Evolutionary conservation across 2,329 filamentous ascomycete species (phyloP).

Genomic region (Fusarium hainanense): DNA sequence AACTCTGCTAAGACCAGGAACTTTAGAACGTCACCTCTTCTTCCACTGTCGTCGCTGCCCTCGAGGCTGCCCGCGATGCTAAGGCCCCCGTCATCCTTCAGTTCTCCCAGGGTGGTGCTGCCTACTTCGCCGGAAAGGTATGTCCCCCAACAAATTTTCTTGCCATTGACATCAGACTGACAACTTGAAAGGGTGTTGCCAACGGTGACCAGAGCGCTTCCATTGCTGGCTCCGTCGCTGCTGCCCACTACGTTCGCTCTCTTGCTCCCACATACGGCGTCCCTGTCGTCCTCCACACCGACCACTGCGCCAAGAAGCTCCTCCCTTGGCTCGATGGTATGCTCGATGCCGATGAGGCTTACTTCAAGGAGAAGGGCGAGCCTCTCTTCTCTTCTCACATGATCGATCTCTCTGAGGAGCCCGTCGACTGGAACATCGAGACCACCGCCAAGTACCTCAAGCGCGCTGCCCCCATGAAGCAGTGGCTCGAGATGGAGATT

Average conservation of each 20-base stretch:
- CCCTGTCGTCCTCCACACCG: constrained; percentile 93
- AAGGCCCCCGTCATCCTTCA: constrained; percentile 95
- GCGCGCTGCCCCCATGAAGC: constrained; percentile 95
- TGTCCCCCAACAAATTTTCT: constrained; percentile 17
- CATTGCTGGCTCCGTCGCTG: constrained; percentile 87
- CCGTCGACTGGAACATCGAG: constrained; percentile 88
- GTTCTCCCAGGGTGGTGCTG: constrained; percentile 91
- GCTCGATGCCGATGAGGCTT: constrained; percentile 91
- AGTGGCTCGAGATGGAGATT: constrained; percentile 97
- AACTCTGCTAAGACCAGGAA: constrained; percentile 1
- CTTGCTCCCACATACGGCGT: constrained; percentile 89
- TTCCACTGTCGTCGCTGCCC: constrained; percentile 78
- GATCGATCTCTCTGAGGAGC: constrained; percentile 96
- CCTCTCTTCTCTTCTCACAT: constrained; percentile 98
- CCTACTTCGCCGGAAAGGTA: constrained; percentile 91
- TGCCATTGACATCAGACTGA: constrained; percentile 23
- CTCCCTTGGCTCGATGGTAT: constrained; percentile 97
- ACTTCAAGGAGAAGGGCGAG: constrained; percentile 93
- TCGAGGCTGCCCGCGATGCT: constrained; percentile 93
- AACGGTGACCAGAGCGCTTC: constrained; percentile 87
- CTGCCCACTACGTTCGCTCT: constrained; percentile 91
- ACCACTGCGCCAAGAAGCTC: constrained; percentile 99
- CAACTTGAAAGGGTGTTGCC: constrained; percentile 70
- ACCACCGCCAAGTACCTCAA: constrained; percentile 94
- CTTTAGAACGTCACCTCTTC: constrained; percentile 88